A percentile compares a stretch with the other conserved stretches of the same genome.
These are phyloP conservation scores for Aspergillus carbonarius DNA, from an alignment of 2,329 filamentous ascomycete species.

Conservation along the genomic window DNA sequence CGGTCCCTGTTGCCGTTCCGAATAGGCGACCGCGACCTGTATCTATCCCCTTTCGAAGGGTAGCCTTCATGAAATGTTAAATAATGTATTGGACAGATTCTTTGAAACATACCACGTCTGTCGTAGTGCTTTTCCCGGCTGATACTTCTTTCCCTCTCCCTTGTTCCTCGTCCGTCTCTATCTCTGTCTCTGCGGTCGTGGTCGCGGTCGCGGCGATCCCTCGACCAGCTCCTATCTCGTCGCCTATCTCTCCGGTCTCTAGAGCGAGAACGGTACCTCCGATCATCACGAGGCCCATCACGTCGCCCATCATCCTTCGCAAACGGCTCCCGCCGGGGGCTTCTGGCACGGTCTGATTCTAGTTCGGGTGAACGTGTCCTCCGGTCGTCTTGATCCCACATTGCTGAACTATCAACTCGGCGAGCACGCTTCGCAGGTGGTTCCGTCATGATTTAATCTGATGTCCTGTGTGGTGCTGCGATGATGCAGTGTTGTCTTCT, in stretches of 20 bases:
- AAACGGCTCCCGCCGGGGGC: slow-evolving; percentile 36
- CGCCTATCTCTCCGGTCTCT: slow-evolving; percentile 41
- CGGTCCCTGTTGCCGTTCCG: slow-evolving; percentile 38
- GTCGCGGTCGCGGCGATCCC: slow-evolving; percentile 39
- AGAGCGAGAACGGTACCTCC: slow-evolving; percentile 41
- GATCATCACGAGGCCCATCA: slow-evolving; percentile 40
- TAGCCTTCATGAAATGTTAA: slow-evolving; percentile 24
- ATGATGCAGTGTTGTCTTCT: background rate
- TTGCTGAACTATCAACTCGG: slow-evolving; percentile 58
- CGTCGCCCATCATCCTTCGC: slow-evolving; percentile 39
- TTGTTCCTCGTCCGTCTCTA: slow-evolving; percentile 38
- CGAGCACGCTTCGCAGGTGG: slow-evolving; percentile 53
- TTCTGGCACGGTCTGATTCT: slow-evolving; percentile 36
- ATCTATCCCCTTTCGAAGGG: slow-evolving; percentile 32
- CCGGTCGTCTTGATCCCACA: slow-evolving; percentile 55
- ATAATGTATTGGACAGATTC: background rate
- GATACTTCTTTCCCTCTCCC: slow-evolving; percentile 41
- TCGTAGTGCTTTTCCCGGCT: slow-evolving; percentile 40
- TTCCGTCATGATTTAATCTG: slow-evolving; percentile 49
- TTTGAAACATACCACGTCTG: slow-evolving; percentile 37
- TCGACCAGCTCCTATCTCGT: slow-evolving; percentile 45
- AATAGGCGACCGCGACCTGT: slow-evolving; percentile 36
- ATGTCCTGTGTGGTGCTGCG: background rate
- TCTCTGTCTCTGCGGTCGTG: slow-evolving; percentile 29
- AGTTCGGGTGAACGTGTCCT: slow-evolving; percentile 27